A percentile compares a stretch with the other conserved stretches of the same genome.
Evolutionary conservation across 129 eudicot species (phyloP).

Genomic region (Deinandra increscens): DNA sequence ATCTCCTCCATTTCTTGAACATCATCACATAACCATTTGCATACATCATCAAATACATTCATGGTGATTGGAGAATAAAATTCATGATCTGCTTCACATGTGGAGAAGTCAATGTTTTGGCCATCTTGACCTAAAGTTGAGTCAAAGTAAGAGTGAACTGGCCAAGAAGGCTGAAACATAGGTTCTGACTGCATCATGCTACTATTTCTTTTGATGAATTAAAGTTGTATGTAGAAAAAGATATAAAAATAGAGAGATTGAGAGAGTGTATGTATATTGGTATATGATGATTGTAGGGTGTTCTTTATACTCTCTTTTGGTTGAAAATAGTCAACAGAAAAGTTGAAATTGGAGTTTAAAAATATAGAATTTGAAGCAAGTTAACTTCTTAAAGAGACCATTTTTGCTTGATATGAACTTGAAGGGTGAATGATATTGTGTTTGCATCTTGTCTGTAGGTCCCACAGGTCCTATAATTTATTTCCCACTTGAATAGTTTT

Average conservation of each 20-base stretch:
- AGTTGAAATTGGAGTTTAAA: slow-evolving; percentile 19
- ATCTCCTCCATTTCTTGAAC: slow-evolving; percentile 35
- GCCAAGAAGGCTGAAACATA: slow-evolving; percentile 48
- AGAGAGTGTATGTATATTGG: slow-evolving; percentile 13
- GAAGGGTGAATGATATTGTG: slow-evolving; percentile 21
- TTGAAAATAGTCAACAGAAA: slow-evolving; percentile 12
- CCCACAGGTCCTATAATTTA: not conserved
- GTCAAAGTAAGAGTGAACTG: slow-evolving; percentile 20
- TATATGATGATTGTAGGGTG: slow-evolving; percentile 9
- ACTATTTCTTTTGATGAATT: not conserved
- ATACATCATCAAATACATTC: slow-evolving; percentile 35
- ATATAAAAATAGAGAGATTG: not conserved
- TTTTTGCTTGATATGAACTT: slow-evolving; percentile 17
- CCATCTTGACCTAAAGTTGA: slow-evolving; percentile 30
- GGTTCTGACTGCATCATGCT: slow-evolving; percentile 47
- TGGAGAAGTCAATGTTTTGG: slow-evolving; percentile 15
- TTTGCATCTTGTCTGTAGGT: slow-evolving; percentile 11
- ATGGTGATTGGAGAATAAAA: slow-evolving; percentile 27
- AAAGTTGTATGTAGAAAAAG: slow-evolving; percentile 5
- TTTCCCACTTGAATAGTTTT: not conserved
- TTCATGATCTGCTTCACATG: slow-evolving; percentile 17
- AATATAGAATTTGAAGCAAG: slow-evolving; percentile 13
- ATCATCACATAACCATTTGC: slow-evolving; percentile 47
- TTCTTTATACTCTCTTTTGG: slow-evolving; percentile 20
- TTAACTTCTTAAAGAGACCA: slow-evolving; percentile 16